Conservation (phyloP, 192 early-diverging fungal species). For the Coemansia sp. region DNA sequence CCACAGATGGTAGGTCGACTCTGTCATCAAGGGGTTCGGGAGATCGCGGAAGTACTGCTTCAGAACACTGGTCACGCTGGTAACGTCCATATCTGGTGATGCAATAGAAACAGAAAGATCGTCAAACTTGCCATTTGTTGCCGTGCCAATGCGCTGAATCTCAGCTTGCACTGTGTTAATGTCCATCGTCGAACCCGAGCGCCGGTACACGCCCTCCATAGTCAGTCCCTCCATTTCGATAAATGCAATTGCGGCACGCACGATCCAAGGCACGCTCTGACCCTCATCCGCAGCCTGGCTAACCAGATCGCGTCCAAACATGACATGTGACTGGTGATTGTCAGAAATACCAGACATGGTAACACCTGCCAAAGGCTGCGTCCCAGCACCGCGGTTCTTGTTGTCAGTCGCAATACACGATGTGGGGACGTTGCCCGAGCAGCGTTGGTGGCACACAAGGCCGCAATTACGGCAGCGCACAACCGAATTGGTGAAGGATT, state of each 20-base stretch:
- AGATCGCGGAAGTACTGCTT: constrained; percentile 80
- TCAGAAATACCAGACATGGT: constrained; percentile 4
- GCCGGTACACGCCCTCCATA: constrained; percentile 78
- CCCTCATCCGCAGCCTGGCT: constrained; percentile 60
- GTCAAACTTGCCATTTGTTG: constrained; percentile 55
- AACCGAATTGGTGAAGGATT: constrained; percentile 41
- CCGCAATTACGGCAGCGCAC: constrained; percentile 49
- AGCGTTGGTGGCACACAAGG: constrained; percentile 55
- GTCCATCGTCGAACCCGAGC: constrained; percentile 72
- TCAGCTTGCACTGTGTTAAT: constrained; percentile 65
- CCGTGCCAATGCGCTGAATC: constrained; percentile 58
- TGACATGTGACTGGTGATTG: constrained; percentile 29
- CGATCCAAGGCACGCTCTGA: constrained; percentile 63
- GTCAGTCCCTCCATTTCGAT: constrained; percentile 69
- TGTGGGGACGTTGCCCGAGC: constrained; percentile 36
- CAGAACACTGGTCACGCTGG: constrained; percentile 74
- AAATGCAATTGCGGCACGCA: constrained; percentile 65
- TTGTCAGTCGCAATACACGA: constrained; percentile 19
- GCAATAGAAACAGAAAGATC: constrained; percentile 28
- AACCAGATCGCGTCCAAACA: constrained; percentile 68
- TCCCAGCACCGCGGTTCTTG: neutral
- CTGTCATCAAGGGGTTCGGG: constrained; percentile 71
- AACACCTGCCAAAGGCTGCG: neutral
- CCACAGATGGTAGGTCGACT: constrained; percentile 66
- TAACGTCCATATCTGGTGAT: constrained; percentile 58